A percentile compares a stretch with the other conserved stretches of the same genome.
Conservation (phyloP, 108 stramenopile species). For the Skeletonema marinoi region DNA sequence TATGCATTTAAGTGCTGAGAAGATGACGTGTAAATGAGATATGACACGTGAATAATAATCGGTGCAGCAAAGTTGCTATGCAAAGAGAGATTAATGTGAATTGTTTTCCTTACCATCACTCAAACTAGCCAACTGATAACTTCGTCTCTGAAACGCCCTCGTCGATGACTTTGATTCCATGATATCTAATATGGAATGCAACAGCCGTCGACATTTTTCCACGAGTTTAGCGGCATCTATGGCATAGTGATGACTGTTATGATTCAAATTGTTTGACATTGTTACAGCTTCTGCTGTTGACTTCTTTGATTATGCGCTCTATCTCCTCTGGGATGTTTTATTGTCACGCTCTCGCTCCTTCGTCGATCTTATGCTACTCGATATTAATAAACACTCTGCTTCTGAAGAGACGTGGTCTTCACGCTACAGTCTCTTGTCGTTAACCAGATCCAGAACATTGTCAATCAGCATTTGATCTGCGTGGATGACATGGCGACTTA, state of each 20-base stretch:
- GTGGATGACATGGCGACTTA: too few relatives aligned
- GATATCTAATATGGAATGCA: conserved; percentile 41
- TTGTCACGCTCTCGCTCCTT: too few relatives aligned
- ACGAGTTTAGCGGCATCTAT: conserved; percentile 59
- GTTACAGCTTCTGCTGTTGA: too few relatives aligned
- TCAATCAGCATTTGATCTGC: too few relatives aligned
- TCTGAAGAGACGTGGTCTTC: too few relatives aligned
- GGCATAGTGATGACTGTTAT: conserved; percentile 51
- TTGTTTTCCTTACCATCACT: conserved; percentile 27
- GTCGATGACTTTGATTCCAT: conserved; percentile 28
- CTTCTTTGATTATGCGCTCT: too few relatives aligned
- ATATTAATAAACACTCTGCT: too few relatives aligned
- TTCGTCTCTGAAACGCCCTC: conserved; percentile 8
- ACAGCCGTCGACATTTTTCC: conserved; percentile 42
- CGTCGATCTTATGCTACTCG: too few relatives aligned
- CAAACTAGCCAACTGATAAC: conserved; percentile 17
- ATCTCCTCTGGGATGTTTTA: too few relatives aligned
- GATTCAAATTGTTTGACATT: neutral
- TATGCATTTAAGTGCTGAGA: conserved; percentile 35
- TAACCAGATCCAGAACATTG: too few relatives aligned
- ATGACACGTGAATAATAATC: neutral
- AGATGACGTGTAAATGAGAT: neutral
- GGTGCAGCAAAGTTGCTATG: too few relatives aligned
- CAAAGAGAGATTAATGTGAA: neutral
- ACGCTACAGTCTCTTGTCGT: too few relatives aligned